Evolutionary conservation across 495 filamentous ascomycete genomes (phyloP).

Genomic region (Sporormia fimetaria): DNA sequence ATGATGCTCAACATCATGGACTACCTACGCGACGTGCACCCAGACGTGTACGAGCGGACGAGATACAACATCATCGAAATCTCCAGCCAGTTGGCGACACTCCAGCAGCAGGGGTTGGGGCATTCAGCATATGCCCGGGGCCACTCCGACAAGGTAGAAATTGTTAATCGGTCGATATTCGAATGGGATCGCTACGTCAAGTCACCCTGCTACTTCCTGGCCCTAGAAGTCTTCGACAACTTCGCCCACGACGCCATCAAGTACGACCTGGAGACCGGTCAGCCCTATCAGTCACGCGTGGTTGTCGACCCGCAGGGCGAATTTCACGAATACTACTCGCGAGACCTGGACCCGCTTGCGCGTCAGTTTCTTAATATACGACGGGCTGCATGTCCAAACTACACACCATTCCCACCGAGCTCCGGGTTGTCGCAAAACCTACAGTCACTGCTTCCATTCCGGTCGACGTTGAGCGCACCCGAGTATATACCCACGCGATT

Average conservation of each 20-base stretch:
- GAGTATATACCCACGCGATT: conserved; percentile 91
- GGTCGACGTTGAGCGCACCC: conserved; percentile 59
- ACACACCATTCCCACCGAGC: conserved; percentile 44
- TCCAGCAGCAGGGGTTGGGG: conserved; percentile 62
- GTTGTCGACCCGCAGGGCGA: conserved; percentile 78
- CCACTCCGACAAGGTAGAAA: conserved; percentile 79
- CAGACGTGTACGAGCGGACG: conserved; percentile 86
- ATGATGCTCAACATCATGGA: conserved; percentile 97
- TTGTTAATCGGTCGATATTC: conserved; percentile 90
- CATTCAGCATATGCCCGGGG: conserved; percentile 52
- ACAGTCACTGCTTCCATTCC: conserved; percentile 51
- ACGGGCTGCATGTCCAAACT: conserved; percentile 49
- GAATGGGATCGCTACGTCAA: conserved; percentile 79
- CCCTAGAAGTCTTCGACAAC: conserved; percentile 98
- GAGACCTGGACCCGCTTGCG: conserved; percentile 67
- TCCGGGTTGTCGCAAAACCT: conserved; percentile 47
- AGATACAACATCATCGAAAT: conserved; percentile 96
- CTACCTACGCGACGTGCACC: conserved; percentile 82
- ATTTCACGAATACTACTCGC: conserved; percentile 85
- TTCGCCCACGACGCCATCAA: conserved; percentile 91
- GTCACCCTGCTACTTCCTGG: conserved; percentile 91
- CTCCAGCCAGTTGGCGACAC: conserved; percentile 59
- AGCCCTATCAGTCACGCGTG: conserved; percentile 73
- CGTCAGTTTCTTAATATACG: conserved; percentile 71
- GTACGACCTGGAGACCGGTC: conserved; percentile 63